These are phyloP conservation scores for Hirschioporus abietinus DNA, from an alignment of 768 basidiomycete genomes.

Conservation along the genomic window DNA sequence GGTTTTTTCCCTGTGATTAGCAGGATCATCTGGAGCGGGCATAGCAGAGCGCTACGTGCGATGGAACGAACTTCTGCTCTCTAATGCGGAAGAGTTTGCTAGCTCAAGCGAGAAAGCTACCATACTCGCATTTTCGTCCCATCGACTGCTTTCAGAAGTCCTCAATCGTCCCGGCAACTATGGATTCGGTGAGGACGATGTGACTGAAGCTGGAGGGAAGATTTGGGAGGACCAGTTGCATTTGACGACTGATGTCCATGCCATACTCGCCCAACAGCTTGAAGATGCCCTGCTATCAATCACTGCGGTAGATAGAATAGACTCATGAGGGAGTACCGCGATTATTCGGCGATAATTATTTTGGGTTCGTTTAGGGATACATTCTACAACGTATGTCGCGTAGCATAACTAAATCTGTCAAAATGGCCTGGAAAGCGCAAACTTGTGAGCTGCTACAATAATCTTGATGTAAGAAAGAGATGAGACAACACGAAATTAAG, in stretches of 20 bases:
- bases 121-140: conserved; percentile 29
- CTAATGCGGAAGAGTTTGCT: conserved; percentile 21
- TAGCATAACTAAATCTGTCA: no score
- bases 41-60: conserved; percentile 16
- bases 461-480: neutral
- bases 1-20: neutral
- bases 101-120: conserved; percentile 18
- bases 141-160: conserved; percentile 25
- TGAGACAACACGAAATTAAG: neutral
- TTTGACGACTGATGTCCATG: conserved; percentile 28
- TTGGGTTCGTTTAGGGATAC: no score
- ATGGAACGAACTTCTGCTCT: conserved; percentile 29
- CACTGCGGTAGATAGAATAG: neutral
- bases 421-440: no score
- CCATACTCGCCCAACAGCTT: conserved; percentile 24
- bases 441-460: neutral
- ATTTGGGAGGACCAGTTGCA: conserved; percentile 38
- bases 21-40: neutral
- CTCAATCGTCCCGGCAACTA: conserved; percentile 30
- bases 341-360: neutral
- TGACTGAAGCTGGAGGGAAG: conserved; percentile 21
- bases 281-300: neutral
- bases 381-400: no score
- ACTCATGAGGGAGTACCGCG: neutral
- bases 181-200: conserved; percentile 28